phyloP scores from a whole-genome alignment of 2,329 filamentous ascomycete species.

The Triangularia setosa region DNA sequence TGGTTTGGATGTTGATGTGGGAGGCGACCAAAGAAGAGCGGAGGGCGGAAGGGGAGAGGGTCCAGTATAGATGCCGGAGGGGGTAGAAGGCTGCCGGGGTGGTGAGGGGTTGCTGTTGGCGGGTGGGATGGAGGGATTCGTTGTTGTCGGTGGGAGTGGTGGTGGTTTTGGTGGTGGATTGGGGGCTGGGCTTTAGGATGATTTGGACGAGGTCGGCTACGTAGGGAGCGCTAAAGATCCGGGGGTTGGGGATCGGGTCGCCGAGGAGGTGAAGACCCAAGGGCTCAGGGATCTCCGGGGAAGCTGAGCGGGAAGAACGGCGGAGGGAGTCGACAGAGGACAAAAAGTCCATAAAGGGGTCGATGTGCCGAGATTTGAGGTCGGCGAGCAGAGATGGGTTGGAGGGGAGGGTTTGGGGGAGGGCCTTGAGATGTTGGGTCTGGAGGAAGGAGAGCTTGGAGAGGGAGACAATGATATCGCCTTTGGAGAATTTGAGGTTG shows the following conservation, averaged over 20 bases:
- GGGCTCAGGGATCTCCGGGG: neutral
- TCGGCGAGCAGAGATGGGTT: neutral
- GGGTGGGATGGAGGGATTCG: neutral
- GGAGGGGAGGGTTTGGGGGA: slow-evolving; percentile 14
- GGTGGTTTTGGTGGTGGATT: neutral
- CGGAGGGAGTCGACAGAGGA: neutral
- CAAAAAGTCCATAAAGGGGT: slow-evolving; percentile 23
- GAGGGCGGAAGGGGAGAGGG: slow-evolving; percentile 9
- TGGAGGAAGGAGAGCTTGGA: slow-evolving; percentile 81
- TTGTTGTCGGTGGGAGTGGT: neutral
- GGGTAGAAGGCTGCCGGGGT: slow-evolving; percentile 10
- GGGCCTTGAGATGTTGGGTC: slow-evolving; percentile 26
- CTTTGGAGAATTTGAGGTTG: slow-evolving; percentile 82
- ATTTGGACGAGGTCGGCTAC: slow-evolving; percentile 8
- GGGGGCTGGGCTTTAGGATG: neutral
- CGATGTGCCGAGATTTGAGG: slow-evolving; percentile 19
- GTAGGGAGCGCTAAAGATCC: slow-evolving; percentile 5
- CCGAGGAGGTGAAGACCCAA: slow-evolving; percentile 1
- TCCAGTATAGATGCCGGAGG: slow-evolving; percentile 30
- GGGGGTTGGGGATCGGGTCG: neutral
- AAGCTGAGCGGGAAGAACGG: neutral
- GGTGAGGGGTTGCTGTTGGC: slow-evolving; percentile 1
- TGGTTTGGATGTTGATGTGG: neutral
- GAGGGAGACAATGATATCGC: slow-evolving; percentile 77
- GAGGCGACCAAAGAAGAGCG: neutral